These are phyloP conservation scores for Fusarium heterosporum DNA, from an alignment of 2,329 filamentous ascomycete species.

Conservation along the genomic window DNA sequence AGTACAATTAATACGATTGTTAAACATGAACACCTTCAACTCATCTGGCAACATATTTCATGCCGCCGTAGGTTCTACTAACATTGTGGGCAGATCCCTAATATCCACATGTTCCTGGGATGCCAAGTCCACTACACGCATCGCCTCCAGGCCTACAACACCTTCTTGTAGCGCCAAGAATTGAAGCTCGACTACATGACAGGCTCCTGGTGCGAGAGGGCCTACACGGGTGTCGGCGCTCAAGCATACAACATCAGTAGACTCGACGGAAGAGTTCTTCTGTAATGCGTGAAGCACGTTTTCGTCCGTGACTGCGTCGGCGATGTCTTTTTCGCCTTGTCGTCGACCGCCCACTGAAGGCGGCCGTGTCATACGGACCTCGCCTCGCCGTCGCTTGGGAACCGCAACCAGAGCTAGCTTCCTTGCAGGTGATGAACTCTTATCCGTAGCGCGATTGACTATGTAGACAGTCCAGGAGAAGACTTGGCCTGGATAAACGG, in stretches of 20 bases:
- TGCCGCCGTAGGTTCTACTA: conserved; percentile 59
- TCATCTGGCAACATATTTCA: conserved; percentile 31
- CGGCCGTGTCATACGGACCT: conserved; percentile 64
- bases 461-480: conserved; percentile 82
- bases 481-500: conserved; percentile 71
- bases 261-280: conserved; percentile 71
- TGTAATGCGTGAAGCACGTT: conserved; percentile 78
- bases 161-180: conserved; percentile 77
- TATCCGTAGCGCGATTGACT: conserved; percentile 73
- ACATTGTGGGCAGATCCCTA: conserved; percentile 76
- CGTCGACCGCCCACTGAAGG: conserved; percentile 61
- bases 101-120: conserved; percentile 84
- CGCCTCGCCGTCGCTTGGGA: conserved; percentile 71
- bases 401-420: conserved; percentile 78
- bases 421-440: conserved; percentile 60
- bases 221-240: conserved; percentile 80
- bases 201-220: conserved; percentile 76
- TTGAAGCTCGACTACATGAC: conserved; percentile 77
- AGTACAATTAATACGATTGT: conserved; percentile 33
- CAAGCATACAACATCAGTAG: conserved; percentile 77
- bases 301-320: conserved; percentile 78
- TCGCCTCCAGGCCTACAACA: conserved; percentile 75
- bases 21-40: conserved; percentile 5
- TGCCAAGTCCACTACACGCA: conserved; percentile 78
- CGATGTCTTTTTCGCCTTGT: conserved; percentile 58